Evolutionary conservation across 2,329 filamentous ascomycete genomes (phyloP).

Genomic region (Emmonsiellopsis sp.): DNA sequence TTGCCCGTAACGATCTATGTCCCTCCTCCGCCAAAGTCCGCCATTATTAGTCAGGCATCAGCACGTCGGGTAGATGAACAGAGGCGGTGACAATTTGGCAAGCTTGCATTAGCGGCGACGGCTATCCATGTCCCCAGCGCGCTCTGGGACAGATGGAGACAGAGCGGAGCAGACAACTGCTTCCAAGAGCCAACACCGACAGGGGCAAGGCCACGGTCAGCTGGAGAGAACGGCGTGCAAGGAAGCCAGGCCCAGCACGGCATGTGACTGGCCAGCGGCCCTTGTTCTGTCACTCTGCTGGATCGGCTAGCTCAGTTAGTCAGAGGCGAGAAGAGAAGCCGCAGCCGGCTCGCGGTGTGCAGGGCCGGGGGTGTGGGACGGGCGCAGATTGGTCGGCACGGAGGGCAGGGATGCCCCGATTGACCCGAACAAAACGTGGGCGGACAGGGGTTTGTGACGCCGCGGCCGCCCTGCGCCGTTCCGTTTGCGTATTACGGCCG

Average conservation of each 20-base stretch:
- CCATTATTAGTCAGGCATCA: too few species aligned
- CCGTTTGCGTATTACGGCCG: slow-evolving; percentile 2
- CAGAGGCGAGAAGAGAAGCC: not conserved
- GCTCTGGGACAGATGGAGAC: not conserved
- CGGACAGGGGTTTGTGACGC: slow-evolving; percentile 1
- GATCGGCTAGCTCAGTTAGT: too few species aligned
- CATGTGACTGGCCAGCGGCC: slow-evolving; percentile 5
- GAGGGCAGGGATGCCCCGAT: slow-evolving; percentile 3
- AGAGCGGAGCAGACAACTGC: not conserved
- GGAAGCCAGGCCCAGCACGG: not conserved
- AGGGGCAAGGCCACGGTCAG: slow-evolving; percentile 1
- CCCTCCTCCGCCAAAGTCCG: too few species aligned
- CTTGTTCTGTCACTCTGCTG: not conserved
- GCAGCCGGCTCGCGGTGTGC: slow-evolving; percentile 1
- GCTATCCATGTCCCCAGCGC: not conserved
- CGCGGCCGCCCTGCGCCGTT: not conserved
- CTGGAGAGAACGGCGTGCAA: not conserved
- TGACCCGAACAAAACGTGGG: slow-evolving; percentile 9
- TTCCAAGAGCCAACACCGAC: not conserved
- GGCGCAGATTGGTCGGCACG: slow-evolving; percentile 6
- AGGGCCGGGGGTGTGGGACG: slow-evolving; percentile 12
- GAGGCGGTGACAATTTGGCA: slow-evolving; percentile 2
- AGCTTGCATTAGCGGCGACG: slow-evolving; percentile 3
- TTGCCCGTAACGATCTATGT: too few species aligned
- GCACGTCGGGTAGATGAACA: not conserved